Evolutionary conservation across 1,139 yeast genomes (phyloP), one percentile per base, ranked within the genome.

Genomic region (Hansenula lynferdii): DNA sequence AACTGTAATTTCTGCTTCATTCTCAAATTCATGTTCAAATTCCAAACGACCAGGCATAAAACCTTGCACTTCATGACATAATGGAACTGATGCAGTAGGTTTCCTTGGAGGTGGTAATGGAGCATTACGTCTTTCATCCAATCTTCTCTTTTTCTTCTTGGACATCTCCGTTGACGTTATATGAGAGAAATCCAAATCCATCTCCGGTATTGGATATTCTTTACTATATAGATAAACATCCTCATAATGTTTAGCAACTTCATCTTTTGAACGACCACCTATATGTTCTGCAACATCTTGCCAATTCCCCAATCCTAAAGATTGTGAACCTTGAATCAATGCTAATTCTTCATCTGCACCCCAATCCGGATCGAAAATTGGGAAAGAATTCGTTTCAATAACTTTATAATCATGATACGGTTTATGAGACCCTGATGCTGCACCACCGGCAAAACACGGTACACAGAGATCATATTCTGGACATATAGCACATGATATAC

Each of bases 41-140:
- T 92, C 99, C 47, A 92, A 69, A 53, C 98, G 77, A 35, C 98
- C 99, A 27, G 99, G 99, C 99, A 94, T 92, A 59, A 82, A 92
- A 4, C 97, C 97, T 61, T 92, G 97, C 45, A 92, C 79, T 56
- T 94, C 97, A 57, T 94, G 97, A 65, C 97, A 90, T 38, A 94
- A 73, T 0, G 99, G 99, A 8, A 85, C 95, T 10, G 96, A 86
- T 0, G 97, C 90, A 36, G 85, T 81, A 2, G 95, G 87, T 58
- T 89, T 90, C 41, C 82, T 77, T 40, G 90, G 89, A 18, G 95
- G 92, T 10, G 90, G 89, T 38, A 78, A 56, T 21, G 89, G 87
- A 48, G 77, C 70, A 45, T 78, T 83, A 41, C 90, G 70, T 38
- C 78, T 72, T 12, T 67, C 70, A 46, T 89, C 96, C 35, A 92